Evolutionary conservation across 2,329 filamentous ascomycete species (phyloP).

Genomic region (Arthrinium puccinioides): DNA sequence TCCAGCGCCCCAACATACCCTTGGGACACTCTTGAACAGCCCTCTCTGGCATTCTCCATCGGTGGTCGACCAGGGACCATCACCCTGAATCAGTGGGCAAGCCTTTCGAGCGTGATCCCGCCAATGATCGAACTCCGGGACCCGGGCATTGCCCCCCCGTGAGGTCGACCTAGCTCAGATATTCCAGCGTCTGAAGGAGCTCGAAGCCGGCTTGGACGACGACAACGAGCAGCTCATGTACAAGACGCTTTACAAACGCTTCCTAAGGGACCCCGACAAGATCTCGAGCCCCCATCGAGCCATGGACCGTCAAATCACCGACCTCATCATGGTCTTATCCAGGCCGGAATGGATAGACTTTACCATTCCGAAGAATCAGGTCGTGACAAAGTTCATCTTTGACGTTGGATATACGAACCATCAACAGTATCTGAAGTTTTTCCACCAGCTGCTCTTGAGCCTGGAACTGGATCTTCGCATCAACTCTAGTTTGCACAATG

Average conservation of each 20-base stretch:
- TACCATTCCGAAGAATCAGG: constrained; percentile 61
- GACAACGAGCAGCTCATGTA: constrained; percentile 49
- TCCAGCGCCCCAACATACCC: constrained; percentile 35
- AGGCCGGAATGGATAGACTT: constrained; percentile 70
- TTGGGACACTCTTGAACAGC: constrained; percentile 69
- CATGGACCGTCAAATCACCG: constrained; percentile 65
- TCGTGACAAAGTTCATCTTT: constrained; percentile 66
- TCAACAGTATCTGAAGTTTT: constrained; percentile 57
- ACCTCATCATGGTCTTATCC: constrained; percentile 62
- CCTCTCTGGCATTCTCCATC: constrained; percentile 62
- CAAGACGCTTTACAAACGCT: constrained; percentile 56
- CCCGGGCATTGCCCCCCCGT: constrained; percentile 49
- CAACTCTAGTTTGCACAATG: constrained; percentile 52
- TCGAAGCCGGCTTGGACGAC: constrained; percentile 44
- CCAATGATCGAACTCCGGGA: constrained; percentile 51
- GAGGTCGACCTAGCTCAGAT: constrained; percentile 52
- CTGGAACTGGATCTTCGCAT: constrained; percentile 67
- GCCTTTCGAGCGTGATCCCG: constrained; percentile 48
- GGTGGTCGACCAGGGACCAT: constrained; percentile 62
- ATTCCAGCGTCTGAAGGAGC: constrained; percentile 50
- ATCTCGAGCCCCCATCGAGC: constrained; percentile 52
- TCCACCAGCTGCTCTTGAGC: constrained; percentile 69
- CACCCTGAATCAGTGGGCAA: constrained; percentile 63
- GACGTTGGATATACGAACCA: constrained; percentile 49
- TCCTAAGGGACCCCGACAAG: constrained; percentile 62